Evolutionary conservation across 2,329 filamentous ascomycete genomes (phyloP), one percentile per base, ranked within the genome.

Genomic region (Pseudogymnoascus destructans): DNA sequence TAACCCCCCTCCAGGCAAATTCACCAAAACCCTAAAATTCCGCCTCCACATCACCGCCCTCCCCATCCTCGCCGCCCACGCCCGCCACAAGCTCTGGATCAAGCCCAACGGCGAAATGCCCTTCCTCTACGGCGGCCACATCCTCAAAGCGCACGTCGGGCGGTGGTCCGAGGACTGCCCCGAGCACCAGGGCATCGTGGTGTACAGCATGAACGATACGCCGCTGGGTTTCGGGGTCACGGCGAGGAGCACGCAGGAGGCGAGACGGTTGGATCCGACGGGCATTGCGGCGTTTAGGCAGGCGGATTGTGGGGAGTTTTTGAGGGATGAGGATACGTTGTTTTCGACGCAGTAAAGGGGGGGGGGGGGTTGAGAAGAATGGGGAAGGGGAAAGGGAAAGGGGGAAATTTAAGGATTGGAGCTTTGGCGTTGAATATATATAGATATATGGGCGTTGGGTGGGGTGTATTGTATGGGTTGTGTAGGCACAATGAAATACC

Each of bases 101-200:
- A 95, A 95, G 74, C 81, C 85, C 60, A 97, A 97, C 73, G 93
- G 93, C 64, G 91, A 95, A 68, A 95, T 96, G 90, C 92, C 93
- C 1, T 97, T 95, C 71, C 75, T 98, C 52, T 98, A 97, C 73
- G 93, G 40, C 7, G 88, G 89, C 59, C 91, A 97, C 72, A 79
- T 95, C 57, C 82, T 95, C 65, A 89, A 89, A 71, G 86, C 85
- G 30, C 86, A 90, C 70, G 72, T 75, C 4, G 89, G 89, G 17
- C 76, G 90, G 61, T 92, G 87, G 84, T 87, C 84, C 38, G 90
- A 95, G 68, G 92, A 97, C 75, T 91, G 87, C 66, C 91, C 92
- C 0, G 90, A 95, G 73, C 91, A 97, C 73, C 85, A 90, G 66
- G 93, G 93, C 40, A 85, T 95, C 10, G 82, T 98, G 52, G 87